A percentile compares a stretch with the other conserved stretches of the same genome.
Evolutionary conservation across 768 basidiomycete species (phyloP).

Genomic region (Tylopilus rubrobrunneus): DNA sequence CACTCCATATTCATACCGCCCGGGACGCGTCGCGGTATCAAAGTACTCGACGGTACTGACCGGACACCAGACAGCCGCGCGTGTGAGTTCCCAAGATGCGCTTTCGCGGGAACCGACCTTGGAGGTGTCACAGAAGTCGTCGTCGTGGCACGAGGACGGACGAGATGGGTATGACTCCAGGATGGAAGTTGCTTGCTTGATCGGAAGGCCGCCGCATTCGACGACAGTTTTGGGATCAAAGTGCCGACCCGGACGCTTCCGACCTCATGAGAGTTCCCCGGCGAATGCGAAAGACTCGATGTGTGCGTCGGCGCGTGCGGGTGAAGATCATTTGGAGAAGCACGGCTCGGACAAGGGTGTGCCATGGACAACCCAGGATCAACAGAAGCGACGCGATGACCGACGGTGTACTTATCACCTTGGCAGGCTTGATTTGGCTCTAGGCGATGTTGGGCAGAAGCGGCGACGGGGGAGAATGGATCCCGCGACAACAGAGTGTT

Average conservation of each 20-base stretch:
- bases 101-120: background rate
- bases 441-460: slow-evolving; percentile 5
- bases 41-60: slow-evolving; percentile 2
- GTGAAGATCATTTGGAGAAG: slow-evolving; percentile 26
- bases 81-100: background rate
- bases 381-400: slow-evolving; percentile 17
- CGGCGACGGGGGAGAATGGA: background rate
- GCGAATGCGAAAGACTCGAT: slow-evolving; percentile 8
- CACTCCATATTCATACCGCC: background rate
- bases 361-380: slow-evolving; percentile 16
- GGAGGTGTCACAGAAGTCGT: background rate
- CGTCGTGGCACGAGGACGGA: background rate
- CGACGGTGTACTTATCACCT: slow-evolving; percentile 7
- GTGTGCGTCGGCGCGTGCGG: slow-evolving; percentile 8
- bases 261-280: background rate
- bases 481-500: slow-evolving; percentile 1
- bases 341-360: background rate
- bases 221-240: slow-evolving; percentile 2
- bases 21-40: background rate
- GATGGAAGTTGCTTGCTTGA: slow-evolving; percentile 16
- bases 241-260: slow-evolving; percentile 1
- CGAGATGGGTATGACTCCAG: slow-evolving; percentile 8
- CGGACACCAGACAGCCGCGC: background rate
- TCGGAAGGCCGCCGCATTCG: slow-evolving; percentile 7
- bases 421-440: slow-evolving; percentile 11